Base-by-base conservation (phyloP, 441 rosid genomes). In the Euphorbia schlechtendalii region DNA sequence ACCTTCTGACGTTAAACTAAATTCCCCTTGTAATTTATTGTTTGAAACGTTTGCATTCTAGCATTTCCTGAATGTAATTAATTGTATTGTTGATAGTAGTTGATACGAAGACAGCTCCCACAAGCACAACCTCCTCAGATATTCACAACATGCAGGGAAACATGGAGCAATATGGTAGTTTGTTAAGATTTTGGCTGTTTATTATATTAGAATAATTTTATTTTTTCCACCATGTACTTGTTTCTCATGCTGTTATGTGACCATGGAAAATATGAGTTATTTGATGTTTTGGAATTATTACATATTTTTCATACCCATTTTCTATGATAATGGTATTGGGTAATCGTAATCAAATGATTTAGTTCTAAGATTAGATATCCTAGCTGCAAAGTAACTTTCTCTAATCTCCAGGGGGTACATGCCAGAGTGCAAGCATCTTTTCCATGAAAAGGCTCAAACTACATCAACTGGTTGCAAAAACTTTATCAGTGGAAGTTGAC, bases 361-460 rank as follows among this genome's bases (percentile, higher is more conserved):
- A 21, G 25, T 43, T 41, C 20, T 4, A 0, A 45, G 18, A 40
- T 11, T 27, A n/a, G 45, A 30, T 13, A 14, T 3, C 3, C 45
- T 2, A 24, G 20, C 5, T 57, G 38, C 51, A 38, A 14, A 49
- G 54, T 38, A n/a, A 21, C 55, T 64, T 30, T 67, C 68, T 65
- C 64, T 68, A 66, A 61, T 72, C 64, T 73, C 63, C 82, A 79
- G 90, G 79, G 67, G 66, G 68, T 77, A 72, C 27, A 55, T 45
- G 73, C 70, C 74, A 66, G 61, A 70, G 49, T 56, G 74, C 36
- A n/a, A 83, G 77, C 30, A 38, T 81, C 27, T 90, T 88, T 66
- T 74, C 79, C 34, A 57, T 52, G 61, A 86, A 80, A 81, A 82
- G 89, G 70, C 70, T 75, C 68, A 84, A 69, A 63, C 79, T 91